Base-by-base conservation (phyloP, 345 rosid genomes). In the Sonneratia caseolaris region DNA sequence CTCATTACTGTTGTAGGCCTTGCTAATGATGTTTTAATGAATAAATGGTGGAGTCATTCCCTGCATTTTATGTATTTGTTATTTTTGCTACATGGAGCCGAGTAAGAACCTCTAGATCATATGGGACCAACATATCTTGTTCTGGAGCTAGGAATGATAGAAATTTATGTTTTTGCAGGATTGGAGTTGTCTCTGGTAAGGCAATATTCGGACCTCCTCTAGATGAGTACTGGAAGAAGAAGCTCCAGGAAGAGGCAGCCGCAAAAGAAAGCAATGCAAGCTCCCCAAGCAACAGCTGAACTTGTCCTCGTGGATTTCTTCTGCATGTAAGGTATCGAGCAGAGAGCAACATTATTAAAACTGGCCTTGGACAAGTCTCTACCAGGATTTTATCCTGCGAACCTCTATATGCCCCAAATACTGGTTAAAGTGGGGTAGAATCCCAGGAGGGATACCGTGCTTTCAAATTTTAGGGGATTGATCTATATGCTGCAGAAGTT, bases 181-280 rank as follows among this genome's bases (percentile, higher is more conserved):
- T 90, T 35, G 99, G 98, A 70, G 92, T 95, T 7, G 88, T 92
- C 74, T 95, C 99, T 1, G 98, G 98, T 62, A 95, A 89, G 84
- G 92, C 89, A 0, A 89, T 95, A 48, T 95, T 92, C 64, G 99
- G 99, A 16, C 94, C 91, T 56, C 96, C 97, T 0, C 86, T 95
- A 64, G 97, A 90, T 72, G 86, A 90, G 22, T 95, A 92, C 76
- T 90, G 97, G 51, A 47, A 47, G 82, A 87, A 90, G 82, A 89
- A 90, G 84, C 85, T 82, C 55, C 82, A 86, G 73, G 88, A 82
- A 83, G 96, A 90, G 80, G 90, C 90, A 66, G 85, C 82, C 74
- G 85, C 86, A 14, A 84, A 88, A 80, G 87, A 86, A 68, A 77
- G 78, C 6, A 85, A 82, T 19, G 22, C 81, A 64, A 81, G 76